These are phyloP conservation scores for Podila clonocystis DNA, from an alignment of 192 early-diverging fungal genomes.

Conservation along the genomic window DNA sequence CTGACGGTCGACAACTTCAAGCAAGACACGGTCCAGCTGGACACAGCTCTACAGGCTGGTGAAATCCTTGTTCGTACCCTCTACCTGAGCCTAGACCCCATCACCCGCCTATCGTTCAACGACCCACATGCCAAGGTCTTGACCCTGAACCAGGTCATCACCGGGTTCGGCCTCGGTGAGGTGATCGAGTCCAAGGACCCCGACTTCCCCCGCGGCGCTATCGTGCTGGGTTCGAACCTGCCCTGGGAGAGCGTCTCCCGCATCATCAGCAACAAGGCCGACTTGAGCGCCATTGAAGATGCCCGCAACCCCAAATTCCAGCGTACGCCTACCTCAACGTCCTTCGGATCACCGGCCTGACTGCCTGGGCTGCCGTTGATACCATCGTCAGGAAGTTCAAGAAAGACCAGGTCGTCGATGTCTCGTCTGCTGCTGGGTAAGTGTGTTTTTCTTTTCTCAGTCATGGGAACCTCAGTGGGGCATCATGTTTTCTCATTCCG, in stretches of 20 bases:
- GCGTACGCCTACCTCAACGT: conserved; percentile 68
- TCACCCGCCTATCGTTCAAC: conserved; percentile 1
- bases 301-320: conserved; percentile 55
- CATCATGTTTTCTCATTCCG: neutral
- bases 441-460: conserved; percentile 56
- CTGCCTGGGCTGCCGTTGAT: conserved; percentile 54
- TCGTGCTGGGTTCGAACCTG: conserved; percentile 59
- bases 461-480: neutral
- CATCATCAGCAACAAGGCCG: conserved; percentile 52
- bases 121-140: conserved; percentile 35
- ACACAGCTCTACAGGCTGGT: conserved; percentile 6
- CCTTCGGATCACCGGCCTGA: conserved; percentile 76
- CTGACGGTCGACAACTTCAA: conserved; percentile 7
- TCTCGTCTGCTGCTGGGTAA: conserved; percentile 83
- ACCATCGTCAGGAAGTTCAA: conserved; percentile 72
- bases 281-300: conserved; percentile 51
- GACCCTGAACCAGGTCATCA: conserved; percentile 65
- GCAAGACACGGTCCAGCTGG: conserved; percentile 3
- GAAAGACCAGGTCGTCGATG: conserved; percentile 81
- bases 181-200: conserved; percentile 72
- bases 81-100: conserved; percentile 19
- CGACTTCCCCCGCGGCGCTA: conserved; percentile 65
- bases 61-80: conserved; percentile 29
- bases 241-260: conserved; percentile 67
- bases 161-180: conserved; percentile 65